Base-by-base conservation (phyloP, 2,329 filamentous ascomycete genomes). In the Alternaria sp. region DNA sequence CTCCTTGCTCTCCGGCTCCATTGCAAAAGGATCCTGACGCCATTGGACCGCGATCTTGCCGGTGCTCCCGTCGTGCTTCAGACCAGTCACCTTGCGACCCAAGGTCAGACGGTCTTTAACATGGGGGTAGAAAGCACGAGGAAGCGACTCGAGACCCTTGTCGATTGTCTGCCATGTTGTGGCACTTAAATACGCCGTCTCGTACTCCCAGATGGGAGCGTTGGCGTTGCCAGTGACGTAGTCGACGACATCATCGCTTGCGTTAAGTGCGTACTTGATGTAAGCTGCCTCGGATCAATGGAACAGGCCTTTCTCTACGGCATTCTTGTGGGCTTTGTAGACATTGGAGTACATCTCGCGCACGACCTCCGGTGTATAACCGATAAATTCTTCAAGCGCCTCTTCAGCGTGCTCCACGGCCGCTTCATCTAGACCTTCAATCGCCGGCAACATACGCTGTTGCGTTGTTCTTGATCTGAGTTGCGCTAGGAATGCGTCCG, bases 231-330 rank as follows among this genome's bases (percentile, higher is more conserved):
- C 75, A 0, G 75, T 76, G 2, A 80, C 72, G 21, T 76, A 79
- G 6, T 81, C 81, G 1, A 81, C 80, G 5, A 84, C 77, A 62
- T 89, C 85, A 1, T 83, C 86, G 63, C 83, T 82, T 13, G 80
- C 80, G 13, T 83, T 82, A 9, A 90, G 79, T 31, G 84, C 82
- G 69, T 89, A 86, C 17, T 83, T 82, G 54, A 89, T 77, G 63
- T 87, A 90, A 1, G 81, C 84, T 23, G 86, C 85, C 65, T 90
- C 88, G 11, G 86, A 89, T 82, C 85, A 90, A 51, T 85, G 79
- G 68, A 90, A 88, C 17, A 87, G 82, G 2, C 84, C 85, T 5
- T 81, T 74, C 2, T 83, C 81, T 1, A 86, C 78, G 3, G 82
- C 82, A 24, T 80, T 73, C 59, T 85, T 86, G 69, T 87, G 84